Conservation (phyloP, 345 rosid genomes). For the Psidium guajava region DNA sequence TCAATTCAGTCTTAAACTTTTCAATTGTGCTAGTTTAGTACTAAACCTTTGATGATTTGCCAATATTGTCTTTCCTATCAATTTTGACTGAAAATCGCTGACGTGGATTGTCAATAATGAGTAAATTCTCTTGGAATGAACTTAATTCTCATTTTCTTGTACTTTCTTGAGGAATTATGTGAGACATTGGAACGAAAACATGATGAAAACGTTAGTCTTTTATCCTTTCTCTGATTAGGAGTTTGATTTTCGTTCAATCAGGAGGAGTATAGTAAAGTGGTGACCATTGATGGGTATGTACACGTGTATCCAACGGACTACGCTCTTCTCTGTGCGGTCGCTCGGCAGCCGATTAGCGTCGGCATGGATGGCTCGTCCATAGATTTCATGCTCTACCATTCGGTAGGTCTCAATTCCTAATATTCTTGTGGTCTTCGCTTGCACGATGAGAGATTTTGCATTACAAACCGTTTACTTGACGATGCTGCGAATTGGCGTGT, state of each 20-base stretch:
- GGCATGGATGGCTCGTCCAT: slow-evolving; percentile 58
- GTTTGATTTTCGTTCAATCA: neutral
- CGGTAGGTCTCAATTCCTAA: slow-evolving; percentile 21
- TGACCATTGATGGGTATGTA: slow-evolving; percentile 48
- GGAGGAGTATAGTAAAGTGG: slow-evolving; percentile 32
- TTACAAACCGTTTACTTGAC: neutral
- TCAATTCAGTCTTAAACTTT: too few relatives aligned
- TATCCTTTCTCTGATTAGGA: neutral
- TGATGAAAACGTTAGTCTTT: neutral
- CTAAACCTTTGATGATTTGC: too few relatives aligned
- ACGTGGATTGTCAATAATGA: too few relatives aligned
- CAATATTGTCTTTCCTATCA: too few relatives aligned
- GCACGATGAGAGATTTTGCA: neutral
- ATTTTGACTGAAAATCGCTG: too few relatives aligned
- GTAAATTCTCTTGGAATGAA: neutral
- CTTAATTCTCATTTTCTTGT: neutral
- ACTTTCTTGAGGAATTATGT: neutral
- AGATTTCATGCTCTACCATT: slow-evolving; percentile 64
- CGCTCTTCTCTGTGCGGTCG: slow-evolving; percentile 46
- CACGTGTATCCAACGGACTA: slow-evolving; percentile 43
- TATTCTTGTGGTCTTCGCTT: neutral
- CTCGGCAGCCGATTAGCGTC: slow-evolving; percentile 66
- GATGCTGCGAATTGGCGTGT: slow-evolving; percentile 14
- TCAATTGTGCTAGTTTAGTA: too few relatives aligned
- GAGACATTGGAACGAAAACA: neutral